Conservation (phyloP, 164 flowering plant genomes). For the Liriodendron chinense region DNA sequence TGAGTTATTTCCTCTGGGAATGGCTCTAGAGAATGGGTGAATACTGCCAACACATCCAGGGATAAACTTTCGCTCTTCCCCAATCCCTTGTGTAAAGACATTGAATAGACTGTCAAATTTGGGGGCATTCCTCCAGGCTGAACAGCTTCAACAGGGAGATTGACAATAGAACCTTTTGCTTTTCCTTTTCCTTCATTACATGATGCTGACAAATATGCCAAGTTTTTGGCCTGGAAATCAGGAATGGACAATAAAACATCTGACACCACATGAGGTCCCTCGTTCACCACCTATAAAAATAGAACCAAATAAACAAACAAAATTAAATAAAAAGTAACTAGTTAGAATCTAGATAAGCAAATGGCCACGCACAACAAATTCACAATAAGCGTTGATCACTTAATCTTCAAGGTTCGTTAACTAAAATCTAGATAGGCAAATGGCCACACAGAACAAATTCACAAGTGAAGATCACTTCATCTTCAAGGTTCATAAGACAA, state of each 20-base stretch:
- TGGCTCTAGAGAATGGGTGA: slow-evolving; percentile 65
- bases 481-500: no score
- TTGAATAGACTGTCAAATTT: slow-evolving; percentile 56
- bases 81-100: slow-evolving; percentile 59
- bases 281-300: slow-evolving; percentile 62
- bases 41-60: slow-evolving; percentile 62
- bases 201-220: slow-evolving; percentile 52
- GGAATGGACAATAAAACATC: slow-evolving; percentile 67
- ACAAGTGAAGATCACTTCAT: not conserved
- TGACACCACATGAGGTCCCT: slow-evolving; percentile 48
- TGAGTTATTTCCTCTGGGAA: slow-evolving; percentile 88
- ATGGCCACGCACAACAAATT: not conserved
- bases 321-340: not conserved
- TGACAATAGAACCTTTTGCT: slow-evolving; percentile 33
- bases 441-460: not conserved
- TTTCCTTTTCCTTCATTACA: slow-evolving; percentile 68
- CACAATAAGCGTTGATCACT: not conserved
- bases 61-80: slow-evolving; percentile 55
- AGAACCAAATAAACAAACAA: not conserved
- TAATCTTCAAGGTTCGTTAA: not conserved
- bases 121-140: slow-evolving; percentile 62
- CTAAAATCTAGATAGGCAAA: not conserved
- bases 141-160: slow-evolving; percentile 42
- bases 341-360: not conserved
- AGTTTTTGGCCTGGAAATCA: slow-evolving; percentile 55